Conservation (phyloP, 2,329 filamentous ascomycete genomes). For the Penicillium sp. region DNA sequence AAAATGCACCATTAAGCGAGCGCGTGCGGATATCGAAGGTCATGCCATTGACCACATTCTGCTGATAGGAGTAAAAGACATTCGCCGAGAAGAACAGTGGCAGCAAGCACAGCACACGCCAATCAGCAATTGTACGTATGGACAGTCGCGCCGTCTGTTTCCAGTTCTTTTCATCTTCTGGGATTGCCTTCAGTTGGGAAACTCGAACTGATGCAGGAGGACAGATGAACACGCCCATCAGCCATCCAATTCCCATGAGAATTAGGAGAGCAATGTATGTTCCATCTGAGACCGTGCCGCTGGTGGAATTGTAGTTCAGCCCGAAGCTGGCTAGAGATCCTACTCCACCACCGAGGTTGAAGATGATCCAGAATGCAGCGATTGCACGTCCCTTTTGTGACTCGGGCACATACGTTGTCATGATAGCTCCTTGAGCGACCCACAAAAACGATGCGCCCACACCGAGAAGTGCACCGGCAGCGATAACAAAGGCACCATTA, state of each 20-base stretch:
- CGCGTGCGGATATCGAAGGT: constrained; percentile 58
- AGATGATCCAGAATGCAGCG: constrained; percentile 49
- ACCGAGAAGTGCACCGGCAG: constrained; percentile 48
- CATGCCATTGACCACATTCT: constrained; percentile 56
- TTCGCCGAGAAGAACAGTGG: constrained; percentile 59
- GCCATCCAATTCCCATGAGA: constrained; percentile 53
- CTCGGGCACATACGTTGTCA: constrained; percentile 49
- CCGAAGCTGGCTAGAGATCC: constrained; percentile 48
- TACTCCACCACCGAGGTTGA: constrained; percentile 48
- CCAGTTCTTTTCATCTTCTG: constrained; percentile 44
- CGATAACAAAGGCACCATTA: constrained; percentile 49
- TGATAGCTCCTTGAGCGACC: constrained; percentile 51
- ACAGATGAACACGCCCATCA: constrained; percentile 51
- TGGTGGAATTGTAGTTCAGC: constrained; percentile 44
- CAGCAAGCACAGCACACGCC: constrained; percentile 51
- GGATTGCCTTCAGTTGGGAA: constrained; percentile 37
- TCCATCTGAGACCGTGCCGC: constrained; percentile 49
- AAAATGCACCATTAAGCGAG: constrained; percentile 56
- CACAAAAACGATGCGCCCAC: constrained; percentile 49
- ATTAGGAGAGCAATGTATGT: constrained; percentile 54
- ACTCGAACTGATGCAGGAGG: constrained; percentile 47
- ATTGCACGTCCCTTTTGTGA: constrained; percentile 47
- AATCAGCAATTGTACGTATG: constrained; percentile 39
- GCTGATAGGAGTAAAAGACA: constrained; percentile 59
- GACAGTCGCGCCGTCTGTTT: constrained; percentile 33